These are phyloP conservation scores for Mayamaea pseudoterrestris DNA, from an alignment of 108 stramenopile species.

Conservation along the genomic window DNA sequence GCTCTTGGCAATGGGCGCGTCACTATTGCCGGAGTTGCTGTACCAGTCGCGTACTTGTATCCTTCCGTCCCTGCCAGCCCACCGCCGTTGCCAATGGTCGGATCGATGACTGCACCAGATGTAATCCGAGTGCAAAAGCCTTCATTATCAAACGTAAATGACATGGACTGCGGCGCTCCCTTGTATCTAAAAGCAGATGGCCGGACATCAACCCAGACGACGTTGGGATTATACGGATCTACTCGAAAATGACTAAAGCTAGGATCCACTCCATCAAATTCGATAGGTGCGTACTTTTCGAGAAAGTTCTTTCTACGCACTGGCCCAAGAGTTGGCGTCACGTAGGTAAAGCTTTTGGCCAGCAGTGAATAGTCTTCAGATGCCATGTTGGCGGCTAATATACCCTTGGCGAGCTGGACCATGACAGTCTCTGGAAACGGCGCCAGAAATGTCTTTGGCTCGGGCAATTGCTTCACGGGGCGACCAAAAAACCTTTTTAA, in stretches of 20 bases:
- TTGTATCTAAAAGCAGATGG: conserved; percentile 20
- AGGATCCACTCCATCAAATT: conserved; percentile 28
- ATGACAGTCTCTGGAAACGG: conserved; percentile 53
- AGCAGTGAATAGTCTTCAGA: conserved; percentile 30
- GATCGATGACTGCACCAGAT: conserved; percentile 40
- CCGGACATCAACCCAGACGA: conserved; percentile 48
- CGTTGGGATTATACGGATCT: conserved; percentile 50
- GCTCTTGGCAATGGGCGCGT: conserved; percentile 25
- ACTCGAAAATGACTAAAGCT: conserved; percentile 47
- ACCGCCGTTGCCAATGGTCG: conserved; percentile 42
- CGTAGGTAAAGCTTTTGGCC: conserved; percentile 21
- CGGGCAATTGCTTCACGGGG: conserved; percentile 8
- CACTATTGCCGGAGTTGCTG: conserved; percentile 7
- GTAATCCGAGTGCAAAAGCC: conserved; percentile 51
- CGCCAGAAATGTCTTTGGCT: conserved; percentile 20
- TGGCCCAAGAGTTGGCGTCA: conserved; percentile 22
- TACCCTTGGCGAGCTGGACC: conserved; percentile 48
- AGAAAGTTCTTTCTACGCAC: conserved; percentile 25
- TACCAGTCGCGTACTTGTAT: conserved; percentile 37
- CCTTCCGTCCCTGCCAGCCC: conserved; percentile 46
- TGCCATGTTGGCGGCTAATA: conserved; percentile 25
- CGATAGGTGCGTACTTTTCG: conserved; percentile 14
- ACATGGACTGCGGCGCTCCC: conserved; percentile 37
- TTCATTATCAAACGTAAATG: conserved; percentile 57
- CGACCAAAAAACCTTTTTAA: conserved; percentile 16